Evolutionary conservation across 371 early-diverging fungal genomes (phyloP).

Genomic region (Apophysomyces trapeziformis): DNA sequence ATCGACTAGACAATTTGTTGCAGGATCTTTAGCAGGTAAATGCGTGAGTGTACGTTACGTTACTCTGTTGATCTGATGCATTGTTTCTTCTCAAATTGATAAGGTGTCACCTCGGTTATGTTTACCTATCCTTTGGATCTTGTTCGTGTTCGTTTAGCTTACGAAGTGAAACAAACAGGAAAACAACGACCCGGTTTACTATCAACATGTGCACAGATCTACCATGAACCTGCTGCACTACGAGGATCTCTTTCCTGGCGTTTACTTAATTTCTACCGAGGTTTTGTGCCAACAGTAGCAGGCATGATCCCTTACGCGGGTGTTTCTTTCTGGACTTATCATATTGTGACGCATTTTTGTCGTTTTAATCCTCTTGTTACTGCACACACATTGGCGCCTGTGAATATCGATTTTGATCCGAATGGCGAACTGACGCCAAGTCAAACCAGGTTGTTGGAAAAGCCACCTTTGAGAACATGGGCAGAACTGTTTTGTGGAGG

Average conservation of each 20-base stretch:
- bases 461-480: conserved; percentile 65
- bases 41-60: not conserved
- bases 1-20: conserved; percentile 63
- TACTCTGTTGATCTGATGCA: no score
- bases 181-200: conserved; percentile 39
- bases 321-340: conserved; percentile 83
- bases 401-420: conserved; percentile 28
- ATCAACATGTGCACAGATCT: conserved; percentile 50
- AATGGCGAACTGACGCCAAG: conserved; percentile 29
- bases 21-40: conserved; percentile 83
- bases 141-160: conserved; percentile 93
- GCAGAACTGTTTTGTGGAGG: conserved; percentile 86
- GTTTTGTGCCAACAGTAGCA: conserved; percentile 86
- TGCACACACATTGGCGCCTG: conserved; percentile 32
- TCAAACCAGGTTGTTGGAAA: conserved; percentile 30
- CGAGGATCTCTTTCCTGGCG: conserved; percentile 27
- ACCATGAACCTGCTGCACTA: conserved; percentile 57
- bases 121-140: conserved; percentile 95
- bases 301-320: conserved; percentile 98
- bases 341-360: conserved; percentile 61
- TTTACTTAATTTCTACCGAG: conserved; percentile 88
- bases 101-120: conserved; percentile 89
- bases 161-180: conserved; percentile 61
- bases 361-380: conserved; percentile 49
- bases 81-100: conserved; percentile 4